phyloP scores from a whole-genome alignment of 2,329 filamentous ascomycete genomes.

The Colletotrichum orchidophilum region DNA sequence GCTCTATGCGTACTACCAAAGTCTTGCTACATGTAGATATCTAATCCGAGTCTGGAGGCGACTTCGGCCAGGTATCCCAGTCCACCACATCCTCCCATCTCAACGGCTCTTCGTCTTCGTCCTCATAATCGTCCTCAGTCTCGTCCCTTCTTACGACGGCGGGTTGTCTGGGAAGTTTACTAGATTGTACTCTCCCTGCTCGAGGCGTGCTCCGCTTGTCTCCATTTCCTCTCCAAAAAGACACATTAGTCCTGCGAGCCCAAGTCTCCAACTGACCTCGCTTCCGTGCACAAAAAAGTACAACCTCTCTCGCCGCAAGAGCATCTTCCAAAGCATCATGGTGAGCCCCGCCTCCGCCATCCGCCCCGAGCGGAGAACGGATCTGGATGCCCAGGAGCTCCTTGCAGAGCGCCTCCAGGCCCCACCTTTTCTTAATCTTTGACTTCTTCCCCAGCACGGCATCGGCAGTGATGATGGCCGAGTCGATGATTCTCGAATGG shows the following conservation, averaged over 20 bases:
- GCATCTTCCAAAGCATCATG: neutral
- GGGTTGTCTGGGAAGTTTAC: no score
- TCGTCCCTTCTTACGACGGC: neutral
- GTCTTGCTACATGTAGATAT: neutral
- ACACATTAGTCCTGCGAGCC: neutral
- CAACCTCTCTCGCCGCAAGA: neutral
- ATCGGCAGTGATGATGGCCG: constrained; percentile 47
- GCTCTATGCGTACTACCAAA: no score
- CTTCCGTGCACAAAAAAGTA: neutral
- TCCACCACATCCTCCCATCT: neutral
- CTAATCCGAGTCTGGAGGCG: neutral
- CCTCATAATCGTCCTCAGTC: neutral
- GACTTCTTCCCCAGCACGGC: constrained; percentile 14
- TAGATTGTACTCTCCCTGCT: no score
- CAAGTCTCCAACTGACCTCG: neutral
- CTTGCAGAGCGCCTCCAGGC: neutral
- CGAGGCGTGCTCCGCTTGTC: no score
- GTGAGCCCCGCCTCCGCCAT: neutral
- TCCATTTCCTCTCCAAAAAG: neutral
- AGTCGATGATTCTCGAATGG: constrained; percentile 55
- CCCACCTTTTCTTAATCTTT: neutral
- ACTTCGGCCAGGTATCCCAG: neutral
- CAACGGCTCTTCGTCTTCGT: neutral
- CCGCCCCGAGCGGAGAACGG: neutral
- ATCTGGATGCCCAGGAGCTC: neutral